phyloP scores from a whole-genome alignment of 306 rosid species.

The Pterocarpus macrocarpus region DNA sequence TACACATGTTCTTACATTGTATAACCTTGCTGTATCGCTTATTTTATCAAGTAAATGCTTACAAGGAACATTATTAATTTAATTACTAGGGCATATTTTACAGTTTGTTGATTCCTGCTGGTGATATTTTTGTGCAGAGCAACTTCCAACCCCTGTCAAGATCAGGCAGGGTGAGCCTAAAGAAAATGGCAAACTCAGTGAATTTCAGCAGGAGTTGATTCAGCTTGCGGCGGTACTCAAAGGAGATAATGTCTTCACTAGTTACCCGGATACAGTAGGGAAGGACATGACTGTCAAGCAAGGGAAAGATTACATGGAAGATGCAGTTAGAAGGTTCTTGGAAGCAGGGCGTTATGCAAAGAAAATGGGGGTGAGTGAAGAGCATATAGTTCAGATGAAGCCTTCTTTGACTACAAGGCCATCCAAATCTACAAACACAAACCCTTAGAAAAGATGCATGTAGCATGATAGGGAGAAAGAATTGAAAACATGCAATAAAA shows the following conservation, averaged over 20 bases:
- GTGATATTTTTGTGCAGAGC: conserved; percentile 51
- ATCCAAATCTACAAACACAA: conserved; percentile 46
- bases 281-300: conserved; percentile 76
- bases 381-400: conserved; percentile 84
- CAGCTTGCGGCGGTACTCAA: conserved; percentile 84
- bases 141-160: conserved; percentile 68
- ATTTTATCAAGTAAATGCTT: no score
- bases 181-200: conserved; percentile 66
- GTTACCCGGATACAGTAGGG: conserved; percentile 68
- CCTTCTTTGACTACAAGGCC: conserved; percentile 87
- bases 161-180: conserved; percentile 64
- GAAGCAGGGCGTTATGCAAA: conserved; percentile 75
- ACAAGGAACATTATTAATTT: neutral
- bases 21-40: no score
- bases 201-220: conserved; percentile 84
- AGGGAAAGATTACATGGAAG: conserved; percentile 78
- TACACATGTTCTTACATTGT: no score
- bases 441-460: conserved; percentile 43
- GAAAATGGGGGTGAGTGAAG: conserved; percentile 82
- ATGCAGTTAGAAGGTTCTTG: conserved; percentile 72
- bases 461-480: conserved; percentile 1
- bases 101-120: conserved; percentile 20
- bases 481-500: neutral
- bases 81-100: neutral
- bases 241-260: conserved; percentile 76